Conservation (phyloP, 768 basidiomycete species). For the Tricholoma terreum region DNA sequence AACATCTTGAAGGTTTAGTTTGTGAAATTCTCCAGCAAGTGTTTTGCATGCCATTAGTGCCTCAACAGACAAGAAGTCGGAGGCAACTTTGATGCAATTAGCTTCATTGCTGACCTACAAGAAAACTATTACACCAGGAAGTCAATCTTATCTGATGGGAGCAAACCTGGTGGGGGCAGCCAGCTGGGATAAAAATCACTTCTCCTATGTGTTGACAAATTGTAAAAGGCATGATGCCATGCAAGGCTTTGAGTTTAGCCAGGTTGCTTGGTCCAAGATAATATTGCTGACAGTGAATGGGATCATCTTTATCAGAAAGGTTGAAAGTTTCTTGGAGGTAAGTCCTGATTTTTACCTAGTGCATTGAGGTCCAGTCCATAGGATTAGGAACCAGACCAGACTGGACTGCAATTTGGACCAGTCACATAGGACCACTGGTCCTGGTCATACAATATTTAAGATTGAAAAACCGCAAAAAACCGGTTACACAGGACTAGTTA, state of each 20-base stretch:
- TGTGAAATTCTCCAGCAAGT: constrained; percentile 82
- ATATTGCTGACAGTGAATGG: too few relatives aligned
- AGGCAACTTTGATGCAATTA: constrained; percentile 90
- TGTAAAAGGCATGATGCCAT: constrained; percentile 72
- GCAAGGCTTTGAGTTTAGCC: constrained; percentile 63
- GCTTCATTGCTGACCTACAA: constrained; percentile 82
- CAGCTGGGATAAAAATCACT: too few relatives aligned
- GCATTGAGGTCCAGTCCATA: too few relatives aligned
- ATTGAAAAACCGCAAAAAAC: too few relatives aligned
- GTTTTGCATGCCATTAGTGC: constrained; percentile 81
- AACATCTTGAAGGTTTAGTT: constrained; percentile 76
- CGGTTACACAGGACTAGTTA: too few relatives aligned
- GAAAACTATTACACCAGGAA: constrained; percentile 5
- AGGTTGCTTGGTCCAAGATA: constrained; percentile 61
- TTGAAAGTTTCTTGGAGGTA: constrained; percentile 69
- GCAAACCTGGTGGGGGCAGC: constrained; percentile 82
- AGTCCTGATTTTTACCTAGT: constrained; percentile 64
- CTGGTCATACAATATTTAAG: too few relatives aligned
- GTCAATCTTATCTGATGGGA: not conserved
- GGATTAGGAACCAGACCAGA: too few relatives aligned
- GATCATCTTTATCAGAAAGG: constrained; percentile 91
- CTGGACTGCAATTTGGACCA: too few relatives aligned
- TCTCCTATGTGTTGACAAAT: constrained; percentile 89
- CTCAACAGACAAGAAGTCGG: constrained; percentile 91
- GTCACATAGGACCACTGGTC: too few relatives aligned